Base-by-base conservation (phyloP, 257 asterid genomes). In the Penstemon newberryi region DNA sequence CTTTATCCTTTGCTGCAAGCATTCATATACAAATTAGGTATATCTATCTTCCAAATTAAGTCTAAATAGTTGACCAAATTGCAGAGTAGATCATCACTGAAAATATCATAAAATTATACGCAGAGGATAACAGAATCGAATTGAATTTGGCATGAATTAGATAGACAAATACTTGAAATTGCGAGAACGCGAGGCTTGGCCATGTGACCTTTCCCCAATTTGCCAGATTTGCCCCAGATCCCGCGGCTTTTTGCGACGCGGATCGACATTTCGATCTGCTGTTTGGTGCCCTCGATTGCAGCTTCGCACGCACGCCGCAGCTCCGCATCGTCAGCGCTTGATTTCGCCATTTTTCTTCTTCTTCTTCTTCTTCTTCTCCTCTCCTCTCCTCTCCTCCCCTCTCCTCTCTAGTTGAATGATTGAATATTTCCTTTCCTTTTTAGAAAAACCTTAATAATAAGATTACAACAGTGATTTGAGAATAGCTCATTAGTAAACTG, bases 141-240 rank as follows among this genome's bases (percentile, higher is more conserved):
- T 25, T 25, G 33, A 25, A 25, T 25, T 25, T 25, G 33, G 33
- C 33, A 25, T 25, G 45, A 58, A 9, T 9, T 9, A 8, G 7
- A 3, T 10, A 0, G 18, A 38, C 2, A 25, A 25, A 25, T 82
- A 94, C 99, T 89, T 66, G 96, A 87, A 55, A 94, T 85, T 67
- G 95, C 95, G 78, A 94, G 96, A 71, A 94, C 96, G 67, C 99
- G 88, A 40, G 99, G 96, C 79, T 91, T 94, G 6, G 99, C 99
- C 99, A 91, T 91, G 74, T 82, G 78, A 67, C 91, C 90, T 68
- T 92, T 95, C 65, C 99, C 94, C 54, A 94, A 69, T 80, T 89
- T 89, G 52, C 78, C 95, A 0, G 91, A 50, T 77, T 91, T 94
- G 42, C 90, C 95, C 91, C 96, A 91, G 77, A 86, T 77, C 61